Evolutionary conservation across 345 rosid genomes (phyloP), one percentile per base, ranked within the genome.

Genomic region (Brassica cretica): DNA sequence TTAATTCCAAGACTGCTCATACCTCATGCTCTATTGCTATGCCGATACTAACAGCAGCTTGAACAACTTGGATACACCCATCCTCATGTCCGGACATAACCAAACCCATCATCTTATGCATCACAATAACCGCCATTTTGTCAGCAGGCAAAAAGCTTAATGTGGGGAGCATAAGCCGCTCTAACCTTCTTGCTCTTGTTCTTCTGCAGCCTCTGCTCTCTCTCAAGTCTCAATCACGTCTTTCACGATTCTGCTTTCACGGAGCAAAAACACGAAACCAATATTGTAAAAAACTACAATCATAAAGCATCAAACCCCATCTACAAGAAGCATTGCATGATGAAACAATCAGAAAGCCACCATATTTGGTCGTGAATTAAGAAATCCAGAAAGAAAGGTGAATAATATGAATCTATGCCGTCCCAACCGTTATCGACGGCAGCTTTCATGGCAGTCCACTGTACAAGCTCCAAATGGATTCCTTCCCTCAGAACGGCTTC

Each of bases 21-120:
- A 89, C 98, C 93, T 94, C 98, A 21, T 92, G 91, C 78, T 94
- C 98, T 12, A 94, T 83, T 64, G 98, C 97, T 82, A 80, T 74
- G 25, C 98, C 98, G 72, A 94, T 88, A 37, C 89, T 87, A 5
- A 89, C 86, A 30, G 97, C 97, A 70, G 97, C 98, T 79, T 92
- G 93, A 75, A 92, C 92, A 82, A 94, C 90, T 66, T 82, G 89
- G 29, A 92, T 87, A 82, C 88, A 92, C 21, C 95, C 91, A 72
- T 86, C 87, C 64, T 84, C 88, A 56, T 84, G 86, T 1, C 84
- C 90, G 3, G 85, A 84, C 97, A 89, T 91, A 71, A 91, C 70
- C 83, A 94, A 74, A 30, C 84, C 90, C 95, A 94, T 88, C 92
- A 92, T 88, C 88, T 92, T 94, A 71, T 94, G 97, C 98, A 94